These are phyloP conservation scores for Aschersonia sp. DNA, from an alignment of 2,329 filamentous ascomycete species.

Conservation along the genomic window DNA sequence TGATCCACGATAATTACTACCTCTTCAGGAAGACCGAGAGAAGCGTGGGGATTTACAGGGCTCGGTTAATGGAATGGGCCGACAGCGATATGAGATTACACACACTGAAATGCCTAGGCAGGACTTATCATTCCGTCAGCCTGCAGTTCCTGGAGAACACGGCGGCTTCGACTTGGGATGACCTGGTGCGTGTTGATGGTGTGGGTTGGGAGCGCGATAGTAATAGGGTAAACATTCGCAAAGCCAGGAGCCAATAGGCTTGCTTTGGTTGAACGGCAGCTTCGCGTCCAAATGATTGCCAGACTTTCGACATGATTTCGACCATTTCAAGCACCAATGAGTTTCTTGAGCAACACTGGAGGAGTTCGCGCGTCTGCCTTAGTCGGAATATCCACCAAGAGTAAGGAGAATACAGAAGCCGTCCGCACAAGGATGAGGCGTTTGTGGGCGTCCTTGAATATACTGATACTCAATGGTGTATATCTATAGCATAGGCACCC, in stretches of 20 bases:
- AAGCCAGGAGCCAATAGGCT: slow-evolving; percentile 26
- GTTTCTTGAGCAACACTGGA: too few relatives aligned
- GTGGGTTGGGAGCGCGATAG: slow-evolving; percentile 78
- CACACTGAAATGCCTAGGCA: slow-evolving; percentile 74
- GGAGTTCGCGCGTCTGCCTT: too few relatives aligned
- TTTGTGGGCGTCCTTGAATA: too few relatives aligned
- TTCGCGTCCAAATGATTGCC: too few relatives aligned
- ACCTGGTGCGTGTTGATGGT: slow-evolving; percentile 50
- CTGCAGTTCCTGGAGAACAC: slow-evolving; percentile 53
- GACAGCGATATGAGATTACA: slow-evolving; percentile 60
- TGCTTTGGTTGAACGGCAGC: not conserved
- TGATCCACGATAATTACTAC: slow-evolving; percentile 74
- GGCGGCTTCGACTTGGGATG: slow-evolving; percentile 57
- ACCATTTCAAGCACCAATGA: too few relatives aligned
- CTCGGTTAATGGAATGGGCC: slow-evolving; percentile 68
- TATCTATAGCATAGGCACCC: not conserved
- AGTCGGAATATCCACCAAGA: too few relatives aligned
- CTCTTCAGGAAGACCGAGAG: slow-evolving; percentile 58
- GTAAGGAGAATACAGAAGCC: too few relatives aligned
- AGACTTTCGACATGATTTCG: too few relatives aligned
- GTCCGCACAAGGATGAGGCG: too few relatives aligned
- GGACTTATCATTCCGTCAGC: slow-evolving; percentile 65
- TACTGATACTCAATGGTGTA: not conserved
- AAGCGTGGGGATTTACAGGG: slow-evolving; percentile 67
- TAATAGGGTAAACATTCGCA: slow-evolving; percentile 61